Evolutionary conservation across 2,329 filamentous ascomycete species (phyloP).

Genomic region (Trichoderma sp.): DNA sequence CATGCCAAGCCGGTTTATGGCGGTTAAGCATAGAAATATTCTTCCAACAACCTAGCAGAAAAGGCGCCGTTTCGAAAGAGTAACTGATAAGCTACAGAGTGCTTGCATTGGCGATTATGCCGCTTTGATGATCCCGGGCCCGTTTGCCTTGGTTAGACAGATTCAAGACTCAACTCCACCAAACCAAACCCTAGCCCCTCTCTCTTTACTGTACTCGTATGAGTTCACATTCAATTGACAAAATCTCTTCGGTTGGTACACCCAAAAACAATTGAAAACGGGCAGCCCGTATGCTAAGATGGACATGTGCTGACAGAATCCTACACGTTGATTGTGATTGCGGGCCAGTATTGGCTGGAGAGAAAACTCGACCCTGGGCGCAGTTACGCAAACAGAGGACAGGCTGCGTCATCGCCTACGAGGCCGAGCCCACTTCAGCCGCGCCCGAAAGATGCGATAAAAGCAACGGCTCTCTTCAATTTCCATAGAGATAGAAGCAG

Average conservation of each 20-base stretch:
- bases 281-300: background rate
- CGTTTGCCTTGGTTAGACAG: background rate
- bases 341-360: background rate
- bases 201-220: background rate
- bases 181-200: background rate
- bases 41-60: background rate
- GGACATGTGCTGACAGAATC: background rate
- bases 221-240: background rate
- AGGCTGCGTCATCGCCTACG: slow-evolving; percentile 17
- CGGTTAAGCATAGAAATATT: background rate
- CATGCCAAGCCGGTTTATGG: background rate
- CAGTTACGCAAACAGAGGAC: background rate
- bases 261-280: background rate
- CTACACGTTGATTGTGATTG: background rate
- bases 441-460: background rate
- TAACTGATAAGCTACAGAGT: background rate
- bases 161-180: background rate
- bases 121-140: background rate
- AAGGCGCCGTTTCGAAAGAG: background rate
- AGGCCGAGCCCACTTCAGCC: background rate
- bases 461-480: background rate
- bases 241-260: background rate
- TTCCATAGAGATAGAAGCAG: background rate
- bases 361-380: background rate
- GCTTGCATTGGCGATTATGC: background rate